Evolutionary conservation across 192 early-diverging fungal genomes (phyloP), one percentile per base, ranked within the genome.

Genomic region (Linderina pennispora): DNA sequence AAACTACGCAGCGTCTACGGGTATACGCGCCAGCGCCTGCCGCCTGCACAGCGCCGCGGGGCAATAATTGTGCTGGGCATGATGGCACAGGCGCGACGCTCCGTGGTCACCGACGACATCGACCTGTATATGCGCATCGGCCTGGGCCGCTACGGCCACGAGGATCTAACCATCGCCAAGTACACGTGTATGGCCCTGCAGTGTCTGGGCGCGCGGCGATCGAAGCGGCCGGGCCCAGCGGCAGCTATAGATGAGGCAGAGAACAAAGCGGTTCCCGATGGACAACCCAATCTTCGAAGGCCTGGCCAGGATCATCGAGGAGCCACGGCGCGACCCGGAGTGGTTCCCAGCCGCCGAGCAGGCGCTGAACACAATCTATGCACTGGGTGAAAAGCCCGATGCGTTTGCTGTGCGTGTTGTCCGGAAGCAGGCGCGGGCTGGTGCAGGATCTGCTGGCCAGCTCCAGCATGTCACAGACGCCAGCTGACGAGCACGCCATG

Each of bases 301-400:
- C 9, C 35, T 88, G 55, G 47, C 53, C 38, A 58, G 68, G 18
- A 65, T 85, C n/a, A 43, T 67, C 23, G 60, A 63, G 34, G 55
- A 62, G 46, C 58, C 54, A 1, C 61, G 64, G 0, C 53, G 55
- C 16, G 56, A 63, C 17, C 38, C 53, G 7, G 48, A 55, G 60
- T 92, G 92, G 94, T 97, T 94, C 68, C 77, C 82, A 9, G 80
- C 94, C 16, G 84, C 90, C 1, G 91, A 99, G 59, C 92, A 99
- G 53, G 94, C 87, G 4, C 71, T 99, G 22, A 97, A 97, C 53
- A 82, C 92, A 4, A 89, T 98, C 15, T 96, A 93, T 53, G 45
- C 82, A 1, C 70, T 99, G 28, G 79, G 86, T 18, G 92, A 98
- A 28, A 89, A 96, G 48, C 97, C 97, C 8, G 92, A 96, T 45